Percentiles rank a stretch among this genome's conserved stretches.
These are phyloP conservation scores for Apiospora malaysiana DNA, from an alignment of 2,329 filamentous ascomycete species.

Conservation along the genomic window DNA sequence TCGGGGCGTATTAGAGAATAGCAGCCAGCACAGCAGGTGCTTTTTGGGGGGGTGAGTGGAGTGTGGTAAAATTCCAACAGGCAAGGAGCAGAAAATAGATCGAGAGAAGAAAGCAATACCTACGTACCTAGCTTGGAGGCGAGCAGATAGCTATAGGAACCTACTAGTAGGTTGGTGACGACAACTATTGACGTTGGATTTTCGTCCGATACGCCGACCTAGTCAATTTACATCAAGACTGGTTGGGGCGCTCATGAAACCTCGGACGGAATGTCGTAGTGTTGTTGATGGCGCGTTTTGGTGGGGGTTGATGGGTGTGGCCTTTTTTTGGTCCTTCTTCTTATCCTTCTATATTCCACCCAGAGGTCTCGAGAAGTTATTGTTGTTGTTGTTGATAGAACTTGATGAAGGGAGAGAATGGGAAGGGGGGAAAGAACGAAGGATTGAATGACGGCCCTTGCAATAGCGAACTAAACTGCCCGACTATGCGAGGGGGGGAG, in stretches of 20 bases:
- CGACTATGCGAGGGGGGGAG: constrained; percentile 16
- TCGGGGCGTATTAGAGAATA: not conserved
- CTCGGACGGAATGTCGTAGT: not conserved
- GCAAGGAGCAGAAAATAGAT: constrained; percentile 1
- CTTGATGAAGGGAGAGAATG: not conserved
- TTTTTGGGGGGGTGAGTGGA: constrained; percentile 4
- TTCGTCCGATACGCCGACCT: not conserved
- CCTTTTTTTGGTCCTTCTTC: not conserved
- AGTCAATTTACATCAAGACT: constrained; percentile 5
- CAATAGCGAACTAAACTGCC: constrained; percentile 15
- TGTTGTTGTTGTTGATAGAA: not conserved
- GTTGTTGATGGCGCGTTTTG: constrained; percentile 2
- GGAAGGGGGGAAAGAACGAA: not conserved
- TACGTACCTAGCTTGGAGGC: not conserved
- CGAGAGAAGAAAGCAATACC: constrained; percentile 6
- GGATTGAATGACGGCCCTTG: constrained; percentile 14
- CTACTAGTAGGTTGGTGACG: constrained; percentile 11
- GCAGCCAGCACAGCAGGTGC: not conserved
- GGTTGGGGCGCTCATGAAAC: constrained; percentile 14
- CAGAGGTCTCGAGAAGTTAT: not conserved
- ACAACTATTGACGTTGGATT: constrained; percentile 16
- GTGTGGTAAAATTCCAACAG: not conserved
- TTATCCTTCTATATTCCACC: not conserved
- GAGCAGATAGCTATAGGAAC: constrained; percentile 9
- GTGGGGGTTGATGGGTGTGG: not conserved